Conservation (phyloP, 2,329 filamentous ascomycete genomes). For the Camillea tinctor region DNA sequence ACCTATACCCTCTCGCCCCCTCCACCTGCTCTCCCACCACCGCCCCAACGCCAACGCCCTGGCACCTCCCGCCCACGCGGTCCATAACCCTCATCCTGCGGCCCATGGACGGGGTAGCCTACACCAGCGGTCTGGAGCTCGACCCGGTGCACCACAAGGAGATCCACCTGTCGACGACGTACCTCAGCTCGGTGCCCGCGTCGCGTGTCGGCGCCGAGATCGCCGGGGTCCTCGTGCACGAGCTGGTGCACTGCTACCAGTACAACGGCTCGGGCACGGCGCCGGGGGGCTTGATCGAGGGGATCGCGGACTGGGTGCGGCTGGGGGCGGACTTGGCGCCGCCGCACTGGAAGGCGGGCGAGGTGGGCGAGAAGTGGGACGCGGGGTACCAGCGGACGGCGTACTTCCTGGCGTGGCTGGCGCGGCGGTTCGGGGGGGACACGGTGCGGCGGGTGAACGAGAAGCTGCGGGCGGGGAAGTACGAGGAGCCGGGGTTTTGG, state of each 20-base stretch:
- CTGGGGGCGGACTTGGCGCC: conserved; percentile 70
- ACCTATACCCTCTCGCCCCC: conserved; percentile 63
- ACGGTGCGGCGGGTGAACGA: conserved; percentile 66
- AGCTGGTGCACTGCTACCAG: conserved; percentile 94
- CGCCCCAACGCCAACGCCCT: conserved; percentile 3
- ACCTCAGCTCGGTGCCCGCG: conserved; percentile 56
- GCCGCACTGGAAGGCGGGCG: conserved; percentile 74
- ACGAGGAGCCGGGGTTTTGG: conserved; percentile 69
- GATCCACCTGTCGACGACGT: conserved; percentile 80
- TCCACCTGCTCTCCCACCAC: conserved; percentile 35
- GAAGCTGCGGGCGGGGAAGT: conserved; percentile 59
- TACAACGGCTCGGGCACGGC: conserved; percentile 63
- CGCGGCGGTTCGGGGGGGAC: conserved; percentile 60
- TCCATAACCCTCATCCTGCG: conserved; percentile 83
- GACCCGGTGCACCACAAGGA: conserved; percentile 82
- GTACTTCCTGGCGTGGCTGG: conserved; percentile 86
- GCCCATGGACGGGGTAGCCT: conserved; percentile 80
- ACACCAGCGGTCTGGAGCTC: conserved; percentile 77
- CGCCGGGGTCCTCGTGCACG: conserved; percentile 80
- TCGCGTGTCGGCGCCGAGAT: conserved; percentile 60
- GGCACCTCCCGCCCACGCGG: conserved; percentile 61
- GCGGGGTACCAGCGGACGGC: conserved; percentile 86
- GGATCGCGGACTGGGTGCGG: conserved; percentile 90
- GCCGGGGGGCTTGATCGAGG: conserved; percentile 81
- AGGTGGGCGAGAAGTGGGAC: conserved; percentile 64